Base-by-base conservation (phyloP, 1,139 yeast species). In the Pneumocystis jirovecii region DNA sequence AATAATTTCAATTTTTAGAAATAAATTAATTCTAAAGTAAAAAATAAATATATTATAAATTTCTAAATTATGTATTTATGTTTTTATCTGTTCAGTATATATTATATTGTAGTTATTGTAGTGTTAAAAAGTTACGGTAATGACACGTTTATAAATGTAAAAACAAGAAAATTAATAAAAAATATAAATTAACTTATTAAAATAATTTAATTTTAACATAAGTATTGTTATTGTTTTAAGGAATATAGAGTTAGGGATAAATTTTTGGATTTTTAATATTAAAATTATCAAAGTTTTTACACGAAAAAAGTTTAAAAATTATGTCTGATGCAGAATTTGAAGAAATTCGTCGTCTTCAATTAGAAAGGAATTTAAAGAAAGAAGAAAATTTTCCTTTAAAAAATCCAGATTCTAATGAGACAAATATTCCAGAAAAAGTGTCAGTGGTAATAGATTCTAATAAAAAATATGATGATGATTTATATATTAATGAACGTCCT, bases 251-350 rank as follows among this genome's bases (percentile, higher is more conserved):
- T 37, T 37, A 15, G 7, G 7, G 7, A 37, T 37, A 10, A 10
- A 3, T 10, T 37, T 37, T 37, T 37, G 2, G 17, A 8, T 10
- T 37, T 37, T 19, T 21, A 44, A 44, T 7, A 19, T 8, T 15
- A 12, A 21, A 19, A 19, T 19, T 19, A 6, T 19, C 21, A 44
- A 44, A 44, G 5, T 6, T 44, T 44, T 44, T 4, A 44, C n/a
- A 10, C 4, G 8, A 3, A 44, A 44, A 44, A 21, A 7, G n/a
- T 44, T 44, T 10, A 44, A 5, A 31, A 44, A 10, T 19, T 44
- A 60, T 60, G 61, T 37, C 61, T 60, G 61, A 60, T 40, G 31
- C 56, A 3, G 61, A 60, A 40, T 60, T 29, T 25, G 37, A 60
- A 40, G 44, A 21, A 4, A 29, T 25, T 19, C 12, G 17, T 60